These are phyloP conservation scores for Aureobasidium sp. DNA, from an alignment of 2,329 filamentous ascomycete genomes.

Conservation along the genomic window DNA sequence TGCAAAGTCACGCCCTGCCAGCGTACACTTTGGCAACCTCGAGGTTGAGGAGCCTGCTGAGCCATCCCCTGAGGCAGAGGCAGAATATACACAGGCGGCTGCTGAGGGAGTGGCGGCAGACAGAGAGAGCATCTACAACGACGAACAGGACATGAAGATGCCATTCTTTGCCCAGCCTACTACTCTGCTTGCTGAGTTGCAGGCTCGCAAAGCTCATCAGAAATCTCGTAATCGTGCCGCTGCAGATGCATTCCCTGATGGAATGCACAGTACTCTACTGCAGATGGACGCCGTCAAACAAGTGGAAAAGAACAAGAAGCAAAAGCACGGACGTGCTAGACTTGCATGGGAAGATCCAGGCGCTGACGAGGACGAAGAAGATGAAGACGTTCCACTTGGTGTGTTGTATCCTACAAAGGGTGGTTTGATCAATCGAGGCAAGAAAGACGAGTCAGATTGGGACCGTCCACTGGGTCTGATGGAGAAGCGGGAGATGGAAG, in stretches of 20 bases:
- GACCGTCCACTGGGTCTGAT: conserved; percentile 65
- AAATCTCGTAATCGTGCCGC: conserved; percentile 69
- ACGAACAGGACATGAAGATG: conserved; percentile 37
- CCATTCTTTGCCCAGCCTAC: conserved; percentile 67
- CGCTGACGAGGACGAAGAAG: conserved; percentile 42
- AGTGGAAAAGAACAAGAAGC: conserved; percentile 67
- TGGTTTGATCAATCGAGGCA: conserved; percentile 41
- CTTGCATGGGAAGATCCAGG: conserved; percentile 79
- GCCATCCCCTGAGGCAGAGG: neutral
- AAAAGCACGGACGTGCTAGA: conserved; percentile 63
- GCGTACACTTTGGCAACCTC: neutral
- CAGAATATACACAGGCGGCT: neutral
- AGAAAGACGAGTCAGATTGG: conserved; percentile 41
- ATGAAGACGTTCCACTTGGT: conserved; percentile 83
- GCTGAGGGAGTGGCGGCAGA: conserved; percentile 29
- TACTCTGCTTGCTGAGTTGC: conserved; percentile 84
- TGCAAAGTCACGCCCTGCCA: neutral
- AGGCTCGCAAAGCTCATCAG: conserved; percentile 82
- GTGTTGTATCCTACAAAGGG: conserved; percentile 63
- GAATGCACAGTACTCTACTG: conserved; percentile 84
- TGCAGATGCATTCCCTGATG: conserved; percentile 54
- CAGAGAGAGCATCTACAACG: conserved; percentile 33
- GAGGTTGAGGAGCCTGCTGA: neutral
- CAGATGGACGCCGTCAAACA: conserved; percentile 88
- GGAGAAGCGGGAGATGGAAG: conserved; percentile 77